phyloP scores from a whole-genome alignment of 2,329 filamentous ascomycete species.

The Calonectria pseudoreteaudii region DNA sequence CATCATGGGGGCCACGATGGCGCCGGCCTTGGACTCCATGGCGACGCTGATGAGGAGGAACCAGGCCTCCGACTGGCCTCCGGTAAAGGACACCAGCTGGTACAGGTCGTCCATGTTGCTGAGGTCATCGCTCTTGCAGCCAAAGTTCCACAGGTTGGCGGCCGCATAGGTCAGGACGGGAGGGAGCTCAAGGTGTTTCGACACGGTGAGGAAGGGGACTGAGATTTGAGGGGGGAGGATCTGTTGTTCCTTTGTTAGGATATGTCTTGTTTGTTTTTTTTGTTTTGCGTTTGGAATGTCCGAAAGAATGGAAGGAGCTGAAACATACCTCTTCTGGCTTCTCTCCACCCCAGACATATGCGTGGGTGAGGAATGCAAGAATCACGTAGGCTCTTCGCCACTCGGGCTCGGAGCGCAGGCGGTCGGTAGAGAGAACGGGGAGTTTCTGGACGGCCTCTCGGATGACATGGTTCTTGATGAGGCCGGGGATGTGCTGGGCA shows the following conservation, averaged over 20 bases:
- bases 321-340: constrained; percentile 74
- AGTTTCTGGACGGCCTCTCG: constrained; percentile 72
- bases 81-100: constrained; percentile 86
- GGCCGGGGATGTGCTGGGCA: constrained; percentile 72
- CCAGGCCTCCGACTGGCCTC: constrained; percentile 92
- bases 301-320: fast-evolving
- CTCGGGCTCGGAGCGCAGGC: constrained; percentile 74
- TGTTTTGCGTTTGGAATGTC: too few species aligned
- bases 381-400: constrained; percentile 87
- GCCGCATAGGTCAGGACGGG: constrained; percentile 92
- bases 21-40: constrained; percentile 85
- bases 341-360: constrained; percentile 90
- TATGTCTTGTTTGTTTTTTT: too few species aligned
- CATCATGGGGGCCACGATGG: constrained; percentile 82
- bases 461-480: constrained; percentile 72
- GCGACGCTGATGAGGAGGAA: constrained; percentile 92
- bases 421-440: constrained; percentile 76
- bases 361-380: constrained; percentile 83
- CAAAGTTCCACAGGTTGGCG: constrained; percentile 91
- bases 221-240: constrained; percentile 80
- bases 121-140: constrained; percentile 65
- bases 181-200: constrained; percentile 81
- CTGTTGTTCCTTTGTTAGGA: constrained; percentile 53
- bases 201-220: constrained; percentile 79
- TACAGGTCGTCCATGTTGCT: constrained; percentile 76